These are phyloP conservation scores for Boletales sp. DNA, from an alignment of 768 basidiomycete genomes.

Conservation along the genomic window DNA sequence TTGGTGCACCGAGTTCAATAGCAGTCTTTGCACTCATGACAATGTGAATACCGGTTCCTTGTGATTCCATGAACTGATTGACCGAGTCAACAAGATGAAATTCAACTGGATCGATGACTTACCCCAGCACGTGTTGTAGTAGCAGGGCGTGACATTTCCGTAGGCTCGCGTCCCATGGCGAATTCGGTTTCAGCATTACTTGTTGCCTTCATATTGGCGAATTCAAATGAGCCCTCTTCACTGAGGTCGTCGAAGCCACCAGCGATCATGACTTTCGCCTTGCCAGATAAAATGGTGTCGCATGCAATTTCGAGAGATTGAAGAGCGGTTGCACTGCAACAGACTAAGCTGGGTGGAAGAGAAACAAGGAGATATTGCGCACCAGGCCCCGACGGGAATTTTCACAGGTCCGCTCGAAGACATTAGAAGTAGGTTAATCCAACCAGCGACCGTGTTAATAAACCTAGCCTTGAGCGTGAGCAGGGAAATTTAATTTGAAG, in stretches of 20 bases:
- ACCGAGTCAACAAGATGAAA: slow-evolving; percentile 1
- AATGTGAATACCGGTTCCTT: slow-evolving; percentile 95
- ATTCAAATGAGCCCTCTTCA: slow-evolving; percentile 98
- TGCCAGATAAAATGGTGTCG: slow-evolving; percentile 89
- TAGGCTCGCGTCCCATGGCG: slow-evolving; percentile 98
- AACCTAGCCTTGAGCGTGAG: slow-evolving; percentile 51
- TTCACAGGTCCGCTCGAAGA: slow-evolving; percentile 98
- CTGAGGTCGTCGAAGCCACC: slow-evolving; percentile 98
- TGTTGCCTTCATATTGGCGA: slow-evolving; percentile 99
- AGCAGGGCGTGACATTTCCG: slow-evolving; percentile 97
- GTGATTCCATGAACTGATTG: slow-evolving; percentile 90
- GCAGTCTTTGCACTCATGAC: slow-evolving; percentile 97
- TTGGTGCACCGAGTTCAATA: slow-evolving; percentile 87
- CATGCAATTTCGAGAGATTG: slow-evolving; percentile 99
- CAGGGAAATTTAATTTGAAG: neutral
- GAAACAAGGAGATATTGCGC: slow-evolving; percentile 22
- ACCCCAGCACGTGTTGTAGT: slow-evolving; percentile 95
- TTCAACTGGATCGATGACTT: slow-evolving; percentile 26
- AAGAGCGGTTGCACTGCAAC: slow-evolving; percentile 82
- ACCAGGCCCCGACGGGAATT: slow-evolving; percentile 99
- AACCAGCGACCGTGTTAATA: slow-evolving; percentile 98
- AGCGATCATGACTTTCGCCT: slow-evolving; percentile 99
- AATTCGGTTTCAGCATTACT: slow-evolving; percentile 96
- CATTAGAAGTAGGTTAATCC: slow-evolving; percentile 92
- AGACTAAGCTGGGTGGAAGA: slow-evolving; percentile 2